These are phyloP conservation scores for Begonia peltatifolia DNA, from an alignment of 306 rosid species.

Conservation along the genomic window DNA sequence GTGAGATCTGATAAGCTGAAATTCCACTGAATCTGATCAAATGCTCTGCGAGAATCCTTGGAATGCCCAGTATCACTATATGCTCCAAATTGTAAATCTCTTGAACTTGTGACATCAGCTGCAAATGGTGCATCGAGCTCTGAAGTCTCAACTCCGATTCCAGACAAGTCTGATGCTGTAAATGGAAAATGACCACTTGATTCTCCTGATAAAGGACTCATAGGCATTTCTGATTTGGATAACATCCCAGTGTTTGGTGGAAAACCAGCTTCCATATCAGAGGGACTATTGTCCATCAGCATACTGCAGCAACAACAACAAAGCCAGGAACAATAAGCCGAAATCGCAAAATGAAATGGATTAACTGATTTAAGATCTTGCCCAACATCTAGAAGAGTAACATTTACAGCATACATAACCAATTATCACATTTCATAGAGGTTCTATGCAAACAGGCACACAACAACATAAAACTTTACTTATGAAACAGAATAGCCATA, in stretches of 20 bases:
- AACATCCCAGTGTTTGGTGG: constrained; percentile 60
- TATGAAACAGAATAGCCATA: no score
- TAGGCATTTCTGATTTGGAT: constrained; percentile 74
- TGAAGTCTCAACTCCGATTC: constrained; percentile 80
- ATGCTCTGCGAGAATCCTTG: constrained; percentile 43
- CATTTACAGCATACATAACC: no score
- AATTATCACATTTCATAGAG: constrained; percentile 17
- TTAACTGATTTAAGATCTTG: no score
- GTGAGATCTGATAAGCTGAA: constrained; percentile 86
- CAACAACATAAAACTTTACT: no score
- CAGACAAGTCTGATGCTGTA: constrained; percentile 88
- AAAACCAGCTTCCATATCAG: constrained; percentile 38
- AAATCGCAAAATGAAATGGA: no score
- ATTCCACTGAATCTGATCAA: constrained; percentile 91
- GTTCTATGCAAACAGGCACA: neutral
- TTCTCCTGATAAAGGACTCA: constrained; percentile 94
- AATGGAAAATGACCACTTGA: constrained; percentile 97
- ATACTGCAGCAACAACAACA: constrained; percentile 44
- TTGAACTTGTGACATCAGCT: constrained; percentile 76
- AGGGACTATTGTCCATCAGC: constrained; percentile 60
- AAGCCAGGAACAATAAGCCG: no score
- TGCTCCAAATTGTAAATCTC: constrained; percentile 74
- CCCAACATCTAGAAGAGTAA: no score
- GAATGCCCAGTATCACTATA: constrained; percentile 72
- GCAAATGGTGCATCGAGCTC: constrained; percentile 79